Evolutionary conservation across 208 protist genomes (phyloP), one percentile per base, ranked within the genome.

Genomic region (Acanthamoeba triangularis): DNA sequence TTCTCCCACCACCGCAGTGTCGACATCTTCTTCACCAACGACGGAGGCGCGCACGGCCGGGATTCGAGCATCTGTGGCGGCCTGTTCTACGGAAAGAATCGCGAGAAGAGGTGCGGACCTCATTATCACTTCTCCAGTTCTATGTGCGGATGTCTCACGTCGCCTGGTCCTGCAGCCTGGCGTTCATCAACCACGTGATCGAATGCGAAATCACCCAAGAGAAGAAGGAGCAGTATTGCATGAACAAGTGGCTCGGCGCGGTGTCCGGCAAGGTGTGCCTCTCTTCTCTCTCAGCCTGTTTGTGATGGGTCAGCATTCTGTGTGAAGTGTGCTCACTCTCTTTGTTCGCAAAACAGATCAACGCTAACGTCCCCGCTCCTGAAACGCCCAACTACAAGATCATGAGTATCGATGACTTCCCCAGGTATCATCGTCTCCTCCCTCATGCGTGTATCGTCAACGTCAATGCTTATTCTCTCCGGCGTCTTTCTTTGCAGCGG

Each of bases 121-220:
- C 65, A n/a, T 74, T 25, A 74, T 37, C 25, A 2, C 65, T 0
- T 0, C 3, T 6, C 61, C 25, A 13, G 0, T 8, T n/a, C n/a
- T 6, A 28, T 30, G 25, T 28, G 25, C 7, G 25, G 10, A n/a
- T 30, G 25, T 30, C 35, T 80, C 37, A 80, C 30, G 7, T 80
- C 69, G 16, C 16, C 54, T 52, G 16, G 49, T 82, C 65, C 8
- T 20, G 37, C 74, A 82, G 74, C 37, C 14, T 82, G 33, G 30
- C 74, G 23, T 82, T 82, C 74, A 82, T 82, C 44, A 52, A 82
- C 33, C 74, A 82, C 44, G 74, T 82, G 41, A 82, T 82, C 74
- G 74, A 82, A 0, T 82, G 74, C 74, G 74, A 82, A 49, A 14
- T 16, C 23, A 49, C 5, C 16, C 30, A 33, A 35, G 18, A 82